Evolutionary conservation across 2,329 filamentous ascomycete genomes (phyloP).

Genomic region (Pseudocercospora macadamiae): DNA sequence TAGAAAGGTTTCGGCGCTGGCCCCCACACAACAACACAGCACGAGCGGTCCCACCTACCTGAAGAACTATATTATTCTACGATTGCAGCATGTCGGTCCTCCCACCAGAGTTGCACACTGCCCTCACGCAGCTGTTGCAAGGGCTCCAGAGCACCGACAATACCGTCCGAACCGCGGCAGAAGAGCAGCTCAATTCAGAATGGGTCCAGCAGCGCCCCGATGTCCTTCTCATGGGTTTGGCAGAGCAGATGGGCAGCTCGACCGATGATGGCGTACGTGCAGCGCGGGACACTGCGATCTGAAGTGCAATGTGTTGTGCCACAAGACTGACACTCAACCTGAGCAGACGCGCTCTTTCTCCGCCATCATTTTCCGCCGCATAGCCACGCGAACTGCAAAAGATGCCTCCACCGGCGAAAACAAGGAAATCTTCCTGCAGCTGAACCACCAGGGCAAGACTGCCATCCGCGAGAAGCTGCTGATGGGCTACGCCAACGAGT

Average conservation of each 20-base stretch:
- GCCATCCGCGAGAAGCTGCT: constrained; percentile 84
- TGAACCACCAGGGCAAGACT: constrained; percentile 71
- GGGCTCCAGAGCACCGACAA: constrained; percentile 92
- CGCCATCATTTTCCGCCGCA: constrained; percentile 90
- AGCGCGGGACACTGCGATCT: no score
- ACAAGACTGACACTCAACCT: constrained; percentile 24
- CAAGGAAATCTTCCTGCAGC: constrained; percentile 82
- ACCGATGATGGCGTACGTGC: constrained; percentile 69
- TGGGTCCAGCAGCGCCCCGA: constrained; percentile 85
- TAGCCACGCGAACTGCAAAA: constrained; percentile 87
- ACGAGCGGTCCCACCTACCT: background rate
- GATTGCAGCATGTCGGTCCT: constrained; percentile 66
- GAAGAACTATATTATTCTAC: background rate
- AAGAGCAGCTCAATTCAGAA: constrained; percentile 86
- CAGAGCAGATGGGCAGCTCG: constrained; percentile 84
- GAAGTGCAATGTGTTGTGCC: no score
- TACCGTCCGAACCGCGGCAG: constrained; percentile 77
- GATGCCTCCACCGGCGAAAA: constrained; percentile 66
- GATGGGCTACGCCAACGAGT: constrained; percentile 73
- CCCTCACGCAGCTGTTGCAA: constrained; percentile 83
- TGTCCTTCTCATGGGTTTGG: constrained; percentile 88
- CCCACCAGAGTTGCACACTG: constrained; percentile 78
- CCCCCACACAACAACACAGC: background rate
- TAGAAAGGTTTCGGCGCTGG: background rate
- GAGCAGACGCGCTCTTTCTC: constrained; percentile 92